These are phyloP conservation scores for Ascochyta fabae DNA, from an alignment of 2,329 filamentous ascomycete genomes.

Conservation along the genomic window DNA sequence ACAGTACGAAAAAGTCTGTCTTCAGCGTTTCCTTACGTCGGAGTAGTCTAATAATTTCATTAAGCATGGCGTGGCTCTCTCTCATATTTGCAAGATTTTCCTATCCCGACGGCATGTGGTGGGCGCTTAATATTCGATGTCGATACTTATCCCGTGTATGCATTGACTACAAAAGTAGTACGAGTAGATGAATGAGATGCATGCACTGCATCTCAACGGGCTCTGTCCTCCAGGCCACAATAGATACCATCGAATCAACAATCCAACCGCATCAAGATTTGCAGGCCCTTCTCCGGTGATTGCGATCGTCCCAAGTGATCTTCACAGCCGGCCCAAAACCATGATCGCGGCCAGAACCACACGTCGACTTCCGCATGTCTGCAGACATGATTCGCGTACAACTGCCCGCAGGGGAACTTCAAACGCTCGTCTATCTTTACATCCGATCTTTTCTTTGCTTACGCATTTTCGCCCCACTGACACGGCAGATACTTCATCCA, in stretches of 20 bases:
- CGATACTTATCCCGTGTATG: slow-evolving; percentile 29
- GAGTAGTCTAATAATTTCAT: slow-evolving; percentile 22
- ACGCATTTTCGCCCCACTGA: too few relatives aligned
- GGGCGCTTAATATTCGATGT: slow-evolving; percentile 30
- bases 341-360: neutral
- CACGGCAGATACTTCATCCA: neutral
- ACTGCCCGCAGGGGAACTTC: neutral
- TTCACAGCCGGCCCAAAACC: neutral
- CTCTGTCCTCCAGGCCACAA: neutral
- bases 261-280: neutral
- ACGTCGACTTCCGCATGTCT: neutral
- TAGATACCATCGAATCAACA: neutral
- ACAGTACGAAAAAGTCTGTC: slow-evolving; percentile 5
- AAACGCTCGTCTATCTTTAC: neutral
- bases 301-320: neutral
- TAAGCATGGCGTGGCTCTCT: slow-evolving; percentile 22
- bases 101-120: slow-evolving; percentile 11
- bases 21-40: slow-evolving; percentile 22
- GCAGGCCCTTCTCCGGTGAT: neutral
- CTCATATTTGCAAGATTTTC: slow-evolving; percentile 7
- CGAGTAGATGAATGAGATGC: neutral
- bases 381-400: neutral
- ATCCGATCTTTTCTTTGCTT: neutral
- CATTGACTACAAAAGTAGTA: slow-evolving; percentile 21
- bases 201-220: neutral